Conservation (phyloP, 139 green algal genomes). For the Haematococcus lacustris region DNA sequence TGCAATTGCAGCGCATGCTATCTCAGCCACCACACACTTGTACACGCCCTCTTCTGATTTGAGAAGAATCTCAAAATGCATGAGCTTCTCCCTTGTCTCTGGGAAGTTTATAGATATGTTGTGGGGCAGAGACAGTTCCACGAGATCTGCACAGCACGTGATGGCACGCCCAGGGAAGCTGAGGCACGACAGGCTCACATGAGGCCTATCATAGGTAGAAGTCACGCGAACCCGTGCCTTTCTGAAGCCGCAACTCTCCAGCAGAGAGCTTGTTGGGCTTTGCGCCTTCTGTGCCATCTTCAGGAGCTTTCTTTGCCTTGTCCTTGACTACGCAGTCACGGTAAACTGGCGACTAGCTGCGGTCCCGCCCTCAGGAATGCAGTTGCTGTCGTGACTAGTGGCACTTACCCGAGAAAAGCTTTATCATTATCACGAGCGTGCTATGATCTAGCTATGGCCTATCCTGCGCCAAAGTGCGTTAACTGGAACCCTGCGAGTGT, state of each 20-base stretch:
- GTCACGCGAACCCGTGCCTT: slow-evolving; percentile 52
- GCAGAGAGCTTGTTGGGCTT: slow-evolving; percentile 64
- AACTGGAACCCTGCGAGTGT: too few species aligned
- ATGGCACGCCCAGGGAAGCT: not conserved
- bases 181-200: not conserved
- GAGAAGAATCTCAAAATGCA: slow-evolving; percentile 88
- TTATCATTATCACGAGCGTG: slow-evolving; percentile 47
- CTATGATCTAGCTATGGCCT: too few species aligned
- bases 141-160: slow-evolving; percentile 70
- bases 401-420: slow-evolving; percentile 34
- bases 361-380: too few species aligned
- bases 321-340: slow-evolving; percentile 42
- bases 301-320: slow-evolving; percentile 80
- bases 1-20: too few species aligned
- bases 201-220: not conserved
- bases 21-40: too few species aligned
- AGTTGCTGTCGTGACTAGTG: not conserved
- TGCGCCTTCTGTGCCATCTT: slow-evolving; percentile 47
- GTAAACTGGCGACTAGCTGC: not conserved
- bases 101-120: slow-evolving; percentile 85
- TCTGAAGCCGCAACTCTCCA: slow-evolving; percentile 84
- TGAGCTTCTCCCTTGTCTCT: slow-evolving; percentile 84
- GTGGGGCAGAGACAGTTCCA: slow-evolving; percentile 80
- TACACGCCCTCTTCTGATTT: slow-evolving; percentile 86
- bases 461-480: too few species aligned